Evolutionary conservation across 768 basidiomycete species (phyloP), one percentile per base, ranked within the genome.

Genomic region (Termitomyces sp.): DNA sequence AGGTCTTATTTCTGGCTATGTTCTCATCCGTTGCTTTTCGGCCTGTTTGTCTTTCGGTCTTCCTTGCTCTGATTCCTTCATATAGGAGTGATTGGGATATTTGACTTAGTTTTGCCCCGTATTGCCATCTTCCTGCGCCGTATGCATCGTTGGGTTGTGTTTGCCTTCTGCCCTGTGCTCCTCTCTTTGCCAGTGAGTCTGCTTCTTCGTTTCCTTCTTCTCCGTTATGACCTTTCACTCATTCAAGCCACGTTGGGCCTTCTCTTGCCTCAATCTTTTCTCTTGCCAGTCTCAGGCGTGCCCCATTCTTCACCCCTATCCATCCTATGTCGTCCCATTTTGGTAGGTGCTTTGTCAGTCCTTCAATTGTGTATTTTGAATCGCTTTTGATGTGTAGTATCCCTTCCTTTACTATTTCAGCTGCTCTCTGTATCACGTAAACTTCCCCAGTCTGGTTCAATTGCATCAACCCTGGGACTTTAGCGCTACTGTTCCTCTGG

Each of bases 151-250:
- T 11, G 5, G 10, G 20, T 13, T 43, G 43, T 3, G 43, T 13
- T 5, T 3, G 0, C 11, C 10, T 11, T 3, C 1, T 1, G 1
- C 0, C 0, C 3, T 22, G 11, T 0, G 16, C 10, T 11, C 20
- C 43, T 10, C 11, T 1, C 3, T 22, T 43, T 10, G 43, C 43
- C 5, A 43, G 10, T 13, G 0, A 1, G 4, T 43, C 43, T 13
- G 43, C 43, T 22, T 5, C 22, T 6, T 43, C 22, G 1, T 43
- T 43, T 3, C 43, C 10, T 13, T 9, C 3, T 5, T 22, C 43
- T 5, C 43, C 43, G 13, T 20, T 43, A 3, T 43, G 20, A 0
- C 43, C 43, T 9, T 43, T 43, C 6, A 43, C 10, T 5, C 16
- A 43, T 13, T 43, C 16, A 6, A 43, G 11, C 43, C 43, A 43